These are phyloP conservation scores for Tetrahymena borealis DNA, from an alignment of 73 alveolate species.

Conservation along the genomic window DNA sequence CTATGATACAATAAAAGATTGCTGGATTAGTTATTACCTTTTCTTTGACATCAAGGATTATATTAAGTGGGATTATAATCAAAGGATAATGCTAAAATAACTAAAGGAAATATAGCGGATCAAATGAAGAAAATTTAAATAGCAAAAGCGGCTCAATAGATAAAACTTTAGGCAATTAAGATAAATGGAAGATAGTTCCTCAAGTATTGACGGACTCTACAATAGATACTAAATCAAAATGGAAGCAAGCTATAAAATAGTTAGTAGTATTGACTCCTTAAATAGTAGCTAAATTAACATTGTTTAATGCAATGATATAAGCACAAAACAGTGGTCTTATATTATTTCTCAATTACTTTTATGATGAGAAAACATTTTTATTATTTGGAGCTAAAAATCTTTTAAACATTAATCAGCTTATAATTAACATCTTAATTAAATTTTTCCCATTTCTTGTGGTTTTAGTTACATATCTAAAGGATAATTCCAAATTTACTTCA, in stretches of 20 bases:
- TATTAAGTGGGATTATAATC: background rate
- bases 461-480: background rate
- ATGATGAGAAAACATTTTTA: background rate
- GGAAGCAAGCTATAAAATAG: background rate
- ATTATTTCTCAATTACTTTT: background rate
- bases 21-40: background rate
- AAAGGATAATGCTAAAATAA: background rate
- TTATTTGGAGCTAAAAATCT: background rate
- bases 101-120: background rate
- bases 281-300: background rate
- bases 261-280: background rate
- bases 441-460: background rate
- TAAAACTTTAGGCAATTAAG: background rate
- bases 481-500: background rate
- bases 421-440: background rate
- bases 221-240: background rate
- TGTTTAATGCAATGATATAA: background rate
- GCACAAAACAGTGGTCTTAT: background rate
- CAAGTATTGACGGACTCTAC: background rate
- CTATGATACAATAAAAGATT: background rate
- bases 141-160: background rate
- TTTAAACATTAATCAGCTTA: background rate
- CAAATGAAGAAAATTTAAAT: background rate
- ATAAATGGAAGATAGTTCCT: background rate
- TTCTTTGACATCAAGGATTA: background rate